phyloP scores from a whole-genome alignment of 352 stramenopile species.

The Globisporangium ultimum region DNA sequence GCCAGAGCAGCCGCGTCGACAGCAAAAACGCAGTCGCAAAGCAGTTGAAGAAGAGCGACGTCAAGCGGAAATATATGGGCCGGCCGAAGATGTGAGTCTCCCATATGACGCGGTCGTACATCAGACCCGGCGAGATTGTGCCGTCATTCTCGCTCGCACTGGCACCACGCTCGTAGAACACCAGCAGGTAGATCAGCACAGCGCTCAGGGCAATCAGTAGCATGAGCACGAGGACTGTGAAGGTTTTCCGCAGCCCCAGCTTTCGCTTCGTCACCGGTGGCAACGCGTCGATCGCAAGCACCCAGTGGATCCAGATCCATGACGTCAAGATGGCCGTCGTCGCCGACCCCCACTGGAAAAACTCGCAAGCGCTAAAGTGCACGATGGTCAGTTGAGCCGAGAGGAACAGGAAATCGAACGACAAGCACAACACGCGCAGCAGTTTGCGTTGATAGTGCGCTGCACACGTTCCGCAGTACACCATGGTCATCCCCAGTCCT shows the following conservation, averaged over 20 bases:
- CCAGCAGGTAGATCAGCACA: slow-evolving; percentile 4
- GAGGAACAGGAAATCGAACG: slow-evolving; percentile 36
- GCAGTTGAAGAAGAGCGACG: slow-evolving; percentile 23
- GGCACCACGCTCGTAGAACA: slow-evolving; percentile 5
- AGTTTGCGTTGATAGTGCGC: slow-evolving; percentile 14
- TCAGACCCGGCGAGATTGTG: neutral
- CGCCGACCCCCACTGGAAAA: slow-evolving; percentile 19
- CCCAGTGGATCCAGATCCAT: slow-evolving; percentile 25
- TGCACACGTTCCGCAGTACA: slow-evolving; percentile 4
- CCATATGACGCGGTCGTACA: slow-evolving; percentile 20
- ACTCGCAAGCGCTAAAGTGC: slow-evolving; percentile 18
- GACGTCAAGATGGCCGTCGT: slow-evolving; percentile 4
- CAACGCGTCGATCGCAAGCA: slow-evolving; percentile 24
- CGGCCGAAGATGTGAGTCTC: neutral
- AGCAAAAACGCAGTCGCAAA: slow-evolving; percentile 15
- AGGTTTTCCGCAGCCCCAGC: slow-evolving; percentile 8
- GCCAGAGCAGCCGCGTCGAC: slow-evolving; percentile 20
- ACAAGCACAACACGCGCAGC: slow-evolving; percentile 11
- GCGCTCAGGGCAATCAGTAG: neutral
- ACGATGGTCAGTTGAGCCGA: slow-evolving; percentile 21
- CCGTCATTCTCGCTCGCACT: slow-evolving; percentile 6
- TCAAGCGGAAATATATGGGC: slow-evolving; percentile 13
- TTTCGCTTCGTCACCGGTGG: slow-evolving; percentile 15
- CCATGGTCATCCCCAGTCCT: neutral
- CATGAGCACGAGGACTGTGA: slow-evolving; percentile 8